Base-by-base conservation (phyloP, 2,329 filamentous ascomycete species). In the Pseudogymnoascus verrucosus region DNA sequence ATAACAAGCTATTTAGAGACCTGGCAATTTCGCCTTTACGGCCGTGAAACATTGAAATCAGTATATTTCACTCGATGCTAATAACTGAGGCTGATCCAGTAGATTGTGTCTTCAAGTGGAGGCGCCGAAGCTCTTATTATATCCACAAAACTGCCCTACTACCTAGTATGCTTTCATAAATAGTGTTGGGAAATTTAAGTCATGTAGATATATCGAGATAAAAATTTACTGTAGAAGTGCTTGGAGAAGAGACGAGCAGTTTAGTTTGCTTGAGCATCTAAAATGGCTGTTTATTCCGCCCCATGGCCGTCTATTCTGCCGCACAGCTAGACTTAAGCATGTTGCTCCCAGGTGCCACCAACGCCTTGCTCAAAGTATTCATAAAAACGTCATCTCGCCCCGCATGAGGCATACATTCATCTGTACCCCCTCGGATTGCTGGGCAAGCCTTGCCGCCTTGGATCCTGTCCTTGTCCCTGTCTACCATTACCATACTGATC, bases 351-450 rank as follows among this genome's bases (percentile, higher is more conserved):
- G 28, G 51, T 57, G 51, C 51, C 51, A 57, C 51, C 28, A 57
- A 57, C 51, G 51, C 51, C 51, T 57, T 57, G 51, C 51, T 57
- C 28, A 57, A 57, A 57, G n/a, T 57, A 57, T 19, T 21, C 28
- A 34, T 34, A 57, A 57, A 57, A 57, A 57, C 28, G 51, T 7
- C 28, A 57, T 34, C 7, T 57, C 51, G 19, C 28, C 51, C 51
- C 16, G n/a, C 16, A 34, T 12, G 28, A 34, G 16, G 21, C 28
- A 57, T 34, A 4, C n/a, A 21, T 28, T 57, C 28, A 57, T 57
- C 51, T 57, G 16, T 57, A 57, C 2, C 51, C 51, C 28, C 51
- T 57, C 5, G 51, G 51, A 14, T 57, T 57, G 51, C 51, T 57
- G 51, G 51, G 28, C n/a, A 57, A 34, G 16, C 51, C 51, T 57